Conservation (phyloP, 768 basidiomycete genomes). For the Leccinum aurantiacum region DNA sequence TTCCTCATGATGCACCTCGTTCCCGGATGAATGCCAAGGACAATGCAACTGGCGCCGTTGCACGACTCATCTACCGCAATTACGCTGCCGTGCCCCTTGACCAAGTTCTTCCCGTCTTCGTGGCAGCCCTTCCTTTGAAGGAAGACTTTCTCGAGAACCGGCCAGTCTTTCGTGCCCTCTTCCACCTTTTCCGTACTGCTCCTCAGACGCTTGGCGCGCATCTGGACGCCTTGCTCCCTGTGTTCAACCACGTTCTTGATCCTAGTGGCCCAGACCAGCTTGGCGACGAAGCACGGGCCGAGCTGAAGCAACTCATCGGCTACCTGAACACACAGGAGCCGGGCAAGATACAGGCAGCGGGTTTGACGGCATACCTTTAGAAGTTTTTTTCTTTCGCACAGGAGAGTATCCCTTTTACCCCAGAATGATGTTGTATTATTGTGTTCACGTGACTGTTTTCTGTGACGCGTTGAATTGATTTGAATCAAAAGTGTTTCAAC, state of each 20-base stretch:
- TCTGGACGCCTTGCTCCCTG: constrained; percentile 74
- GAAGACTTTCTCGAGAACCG: constrained; percentile 90
- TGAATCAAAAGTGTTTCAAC: constrained; percentile 2
- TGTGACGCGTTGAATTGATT: constrained; percentile 14
- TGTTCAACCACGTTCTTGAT: constrained; percentile 83
- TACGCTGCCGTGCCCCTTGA: constrained; percentile 79
- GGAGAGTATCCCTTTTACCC: not conserved
- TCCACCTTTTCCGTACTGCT: constrained; percentile 82
- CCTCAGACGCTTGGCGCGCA: constrained; percentile 67
- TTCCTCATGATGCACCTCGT: constrained; percentile 59
- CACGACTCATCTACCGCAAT: constrained; percentile 83
- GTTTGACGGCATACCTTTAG: constrained; percentile 57
- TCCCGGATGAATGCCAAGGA: constrained; percentile 84
- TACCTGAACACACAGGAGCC: constrained; percentile 75
- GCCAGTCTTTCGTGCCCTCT: constrained; percentile 84
- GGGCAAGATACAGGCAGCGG: constrained; percentile 77
- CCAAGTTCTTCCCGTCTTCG: constrained; percentile 83
- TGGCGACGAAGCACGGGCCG: constrained; percentile 71
- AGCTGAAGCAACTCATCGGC: constrained; percentile 72
- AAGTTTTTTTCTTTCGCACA: constrained; percentile 17
- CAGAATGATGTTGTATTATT: constrained; percentile 3
- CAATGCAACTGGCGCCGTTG: constrained; percentile 94
- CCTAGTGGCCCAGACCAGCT: constrained; percentile 74
- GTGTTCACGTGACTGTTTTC: constrained; percentile 30
- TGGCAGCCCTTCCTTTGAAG: constrained; percentile 80